Percentiles rank a stretch among this genome's conserved stretches.
Evolutionary conservation across 1,139 yeast species (phyloP).

Genomic region (Saccharomyces hybrid): DNA sequence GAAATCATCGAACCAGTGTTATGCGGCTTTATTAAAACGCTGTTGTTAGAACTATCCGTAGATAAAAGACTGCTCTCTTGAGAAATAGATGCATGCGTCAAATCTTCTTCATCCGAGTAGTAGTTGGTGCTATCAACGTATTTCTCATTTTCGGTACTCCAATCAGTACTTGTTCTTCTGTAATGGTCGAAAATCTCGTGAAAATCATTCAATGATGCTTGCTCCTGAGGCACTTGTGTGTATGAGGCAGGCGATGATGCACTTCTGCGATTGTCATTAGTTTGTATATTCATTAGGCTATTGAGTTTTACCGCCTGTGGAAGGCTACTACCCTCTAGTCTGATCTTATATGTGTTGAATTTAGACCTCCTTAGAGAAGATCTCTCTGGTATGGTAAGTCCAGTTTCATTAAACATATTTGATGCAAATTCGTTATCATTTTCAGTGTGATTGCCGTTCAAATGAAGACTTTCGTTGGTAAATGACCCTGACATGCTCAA

Average conservation of each 20-base stretch:
- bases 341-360: conserved; percentile 26
- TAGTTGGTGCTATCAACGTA: conserved; percentile 3
- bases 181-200: conserved; percentile 27
- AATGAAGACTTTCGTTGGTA: conserved; percentile 5
- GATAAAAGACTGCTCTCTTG: conserved; percentile 5
- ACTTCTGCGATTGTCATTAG: neutral
- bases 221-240: neutral
- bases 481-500: conserved; percentile 33
- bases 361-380: conserved; percentile 29
- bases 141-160: conserved; percentile 11
- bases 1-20: conserved; percentile 1
- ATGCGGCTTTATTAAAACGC: conserved; percentile 2
- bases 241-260: conserved; percentile 1
- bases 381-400: conserved; percentile 11
- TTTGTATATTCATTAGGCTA: neutral
- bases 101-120: conserved; percentile 2
- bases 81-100: conserved; percentile 1
- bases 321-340: conserved; percentile 2
- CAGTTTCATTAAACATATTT: neutral
- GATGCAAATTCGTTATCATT: conserved; percentile 2
- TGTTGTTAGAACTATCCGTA: conserved; percentile 3
- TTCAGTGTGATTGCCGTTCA: conserved; percentile 3
- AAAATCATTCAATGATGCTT: conserved; percentile 17
- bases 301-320: neutral
- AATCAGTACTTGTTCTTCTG: conserved; percentile 17